Percentiles rank a stretch among this genome's conserved stretches.
Evolutionary conservation across 1,284 basidiomycete species (phyloP).

Genomic region (Apiotrichum mycotoxinovorans): DNA sequence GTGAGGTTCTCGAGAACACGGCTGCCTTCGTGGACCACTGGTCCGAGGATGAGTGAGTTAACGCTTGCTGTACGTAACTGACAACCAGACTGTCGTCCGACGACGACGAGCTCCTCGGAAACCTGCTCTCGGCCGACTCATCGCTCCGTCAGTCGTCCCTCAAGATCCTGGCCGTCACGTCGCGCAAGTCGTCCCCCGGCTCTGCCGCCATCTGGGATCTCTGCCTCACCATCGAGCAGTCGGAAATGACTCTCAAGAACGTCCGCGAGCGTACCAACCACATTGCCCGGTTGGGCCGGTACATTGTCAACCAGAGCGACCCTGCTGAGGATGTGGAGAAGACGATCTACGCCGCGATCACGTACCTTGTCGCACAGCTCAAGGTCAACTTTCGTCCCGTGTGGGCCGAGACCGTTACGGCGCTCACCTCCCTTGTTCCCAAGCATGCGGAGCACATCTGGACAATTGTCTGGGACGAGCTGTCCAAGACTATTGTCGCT

Average conservation of each 20-base stretch:
- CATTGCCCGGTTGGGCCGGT: constrained; percentile 51
- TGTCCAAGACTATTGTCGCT: constrained; percentile 49
- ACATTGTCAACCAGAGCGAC: constrained; percentile 26
- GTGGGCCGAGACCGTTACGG: constrained; percentile 74
- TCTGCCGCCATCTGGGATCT: constrained; percentile 54
- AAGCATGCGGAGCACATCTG: constrained; percentile 68
- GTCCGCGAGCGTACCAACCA: constrained; percentile 74
- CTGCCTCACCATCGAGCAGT: constrained; percentile 69
- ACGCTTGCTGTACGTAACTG: not conserved
- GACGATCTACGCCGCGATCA: constrained; percentile 17
- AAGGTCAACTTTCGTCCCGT: constrained; percentile 87
- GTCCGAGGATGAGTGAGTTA: constrained; percentile 41
- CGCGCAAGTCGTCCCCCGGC: constrained; percentile 20
- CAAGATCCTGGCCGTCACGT: constrained; percentile 35
- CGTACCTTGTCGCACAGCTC: constrained; percentile 58
- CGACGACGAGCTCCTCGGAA: constrained; percentile 26
- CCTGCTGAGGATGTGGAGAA: constrained; percentile 16
- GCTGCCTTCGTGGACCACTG: constrained; percentile 53
- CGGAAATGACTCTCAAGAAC: constrained; percentile 68
- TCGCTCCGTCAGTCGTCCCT: constrained; percentile 46
- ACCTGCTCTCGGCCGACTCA: constrained; percentile 53
- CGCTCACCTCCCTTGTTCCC: constrained; percentile 60
- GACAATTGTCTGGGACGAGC: constrained; percentile 63
- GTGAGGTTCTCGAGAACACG: constrained; percentile 57
- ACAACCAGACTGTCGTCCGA: constrained; percentile 20